Conservation (phyloP, 1,139 yeast species). For the Suzukiozyma palmioleophila region DNA sequence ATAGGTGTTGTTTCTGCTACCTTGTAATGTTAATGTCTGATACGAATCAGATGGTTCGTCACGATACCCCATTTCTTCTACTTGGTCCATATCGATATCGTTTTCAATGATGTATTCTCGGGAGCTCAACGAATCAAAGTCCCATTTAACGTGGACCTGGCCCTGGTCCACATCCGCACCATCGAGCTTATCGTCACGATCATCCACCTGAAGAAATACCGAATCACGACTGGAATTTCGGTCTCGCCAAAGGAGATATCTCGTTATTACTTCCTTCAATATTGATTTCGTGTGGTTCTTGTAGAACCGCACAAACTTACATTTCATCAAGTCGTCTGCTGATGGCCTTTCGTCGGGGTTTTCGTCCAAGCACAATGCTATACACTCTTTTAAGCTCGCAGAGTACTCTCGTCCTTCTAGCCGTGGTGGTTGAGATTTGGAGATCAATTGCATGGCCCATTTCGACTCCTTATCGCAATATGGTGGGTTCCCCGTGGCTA, state of each 20-base stretch:
- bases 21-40: neutral
- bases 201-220: constrained; percentile 32
- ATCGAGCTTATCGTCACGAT: constrained; percentile 13
- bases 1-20: constrained; percentile 10
- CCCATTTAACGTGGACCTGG: constrained; percentile 76
- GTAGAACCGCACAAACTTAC: constrained; percentile 65
- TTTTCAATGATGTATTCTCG: constrained; percentile 68
- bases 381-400: constrained; percentile 71
- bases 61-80: constrained; percentile 22
- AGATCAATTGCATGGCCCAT: constrained; percentile 91
- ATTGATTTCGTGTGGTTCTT: constrained; percentile 55
- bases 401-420: constrained; percentile 88
- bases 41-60: constrained; percentile 3
- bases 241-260: constrained; percentile 81
- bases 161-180: constrained; percentile 14
- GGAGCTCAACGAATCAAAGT: constrained; percentile 73
- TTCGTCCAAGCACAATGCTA: constrained; percentile 90
- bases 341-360: constrained; percentile 83
- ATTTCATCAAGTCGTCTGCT: constrained; percentile 78
- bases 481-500: constrained; percentile 97
- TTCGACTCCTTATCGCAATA: constrained; percentile 92
- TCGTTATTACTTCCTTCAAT: constrained; percentile 71
- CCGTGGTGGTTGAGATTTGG: constrained; percentile 91
- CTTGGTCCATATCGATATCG: constrained; percentile 50
- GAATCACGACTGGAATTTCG: constrained; percentile 50